Percentiles rank a stretch among this genome's conserved stretches.
Conservation (phyloP, 768 basidiomycete genomes). For the Tylopilus subfusipes region DNA sequence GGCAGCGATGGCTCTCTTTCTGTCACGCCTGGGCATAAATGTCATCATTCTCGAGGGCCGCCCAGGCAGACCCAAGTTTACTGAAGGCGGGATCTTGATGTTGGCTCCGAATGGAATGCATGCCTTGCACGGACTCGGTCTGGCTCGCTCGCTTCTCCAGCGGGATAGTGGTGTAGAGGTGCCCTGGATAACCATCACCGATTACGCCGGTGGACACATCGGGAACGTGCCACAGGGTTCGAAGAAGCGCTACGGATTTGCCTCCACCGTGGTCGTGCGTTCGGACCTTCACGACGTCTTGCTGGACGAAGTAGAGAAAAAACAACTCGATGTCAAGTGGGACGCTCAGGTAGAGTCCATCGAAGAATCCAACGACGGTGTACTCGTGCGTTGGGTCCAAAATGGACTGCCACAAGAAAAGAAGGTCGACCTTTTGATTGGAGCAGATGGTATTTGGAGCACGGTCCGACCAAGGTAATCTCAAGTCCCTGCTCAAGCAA, state of each 20-base stretch:
- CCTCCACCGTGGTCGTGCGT: constrained; percentile 26
- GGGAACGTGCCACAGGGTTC: constrained; percentile 28
- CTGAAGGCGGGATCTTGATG: constrained; percentile 28
- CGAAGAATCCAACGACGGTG: constrained; percentile 23
- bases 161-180: constrained; percentile 17
- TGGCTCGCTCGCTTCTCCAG: constrained; percentile 23
- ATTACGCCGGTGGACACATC: constrained; percentile 19
- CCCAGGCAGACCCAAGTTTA: constrained; percentile 10
- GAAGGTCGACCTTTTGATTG: constrained; percentile 30
- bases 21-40: constrained; percentile 19
- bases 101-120: constrained; percentile 30
- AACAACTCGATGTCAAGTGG: constrained; percentile 20
- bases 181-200: constrained; percentile 21
- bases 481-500: background rate
- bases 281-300: constrained; percentile 32
- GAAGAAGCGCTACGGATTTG: constrained; percentile 24
- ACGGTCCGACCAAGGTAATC: constrained; percentile 23
- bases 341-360: constrained; percentile 21
- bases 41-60: constrained; percentile 26
- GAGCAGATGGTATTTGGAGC: constrained; percentile 34
- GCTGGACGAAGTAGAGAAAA: constrained; percentile 26
- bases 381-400: constrained; percentile 28
- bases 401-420: constrained; percentile 16
- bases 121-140: constrained; percentile 25
- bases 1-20: constrained; percentile 24